phyloP scores from a whole-genome alignment of 2,329 filamentous ascomycete genomes.

The Stachybotrys chartarum region DNA sequence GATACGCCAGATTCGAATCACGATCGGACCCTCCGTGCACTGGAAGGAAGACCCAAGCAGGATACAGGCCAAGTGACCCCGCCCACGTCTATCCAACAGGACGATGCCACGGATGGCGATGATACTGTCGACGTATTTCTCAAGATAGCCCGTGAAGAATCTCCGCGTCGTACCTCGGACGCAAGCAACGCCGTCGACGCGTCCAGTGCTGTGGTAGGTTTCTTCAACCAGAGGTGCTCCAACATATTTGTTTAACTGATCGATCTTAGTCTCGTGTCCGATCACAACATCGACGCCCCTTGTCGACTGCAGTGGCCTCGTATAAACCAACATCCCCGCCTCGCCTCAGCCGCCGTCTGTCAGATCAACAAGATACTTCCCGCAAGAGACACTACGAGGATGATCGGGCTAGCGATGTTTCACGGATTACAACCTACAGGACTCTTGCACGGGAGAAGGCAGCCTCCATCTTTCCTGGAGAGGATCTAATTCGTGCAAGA shows the following conservation, averaged over 20 bases:
- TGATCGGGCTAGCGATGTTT: slow-evolving; percentile 30
- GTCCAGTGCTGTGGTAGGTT: slow-evolving; percentile 40
- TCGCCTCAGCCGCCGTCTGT: slow-evolving; percentile 43
- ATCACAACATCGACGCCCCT: slow-evolving; percentile 41
- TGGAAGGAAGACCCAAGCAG: slow-evolving; percentile 34
- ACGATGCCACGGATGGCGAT: slow-evolving; percentile 32
- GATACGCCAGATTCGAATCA: slow-evolving; percentile 35
- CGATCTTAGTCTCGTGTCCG: slow-evolving; percentile 39
- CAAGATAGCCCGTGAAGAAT: slow-evolving; percentile 49
- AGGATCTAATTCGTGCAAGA: slow-evolving; percentile 26
- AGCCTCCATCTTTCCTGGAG: slow-evolving; percentile 27
- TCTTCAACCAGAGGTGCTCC: too few relatives aligned
- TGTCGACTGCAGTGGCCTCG: slow-evolving; percentile 43
- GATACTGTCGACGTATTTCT: slow-evolving; percentile 54
- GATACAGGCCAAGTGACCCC: slow-evolving; percentile 29
- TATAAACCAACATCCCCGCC: slow-evolving; percentile 44
- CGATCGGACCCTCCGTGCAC: slow-evolving; percentile 42
- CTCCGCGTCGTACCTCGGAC: slow-evolving; percentile 28
- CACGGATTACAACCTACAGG: slow-evolving; percentile 39
- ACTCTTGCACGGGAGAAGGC: slow-evolving; percentile 34
- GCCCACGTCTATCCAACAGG: slow-evolving; percentile 26
- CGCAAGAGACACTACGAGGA: slow-evolving; percentile 32
- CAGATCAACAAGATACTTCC: slow-evolving; percentile 46
- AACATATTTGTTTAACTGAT: background rate
- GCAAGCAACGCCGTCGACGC: slow-evolving; percentile 23